Percentiles rank a stretch among this genome's conserved stretches.
Conservation (phyloP, 805 yeast genomes). For the Cyberlindnera veronae region DNA sequence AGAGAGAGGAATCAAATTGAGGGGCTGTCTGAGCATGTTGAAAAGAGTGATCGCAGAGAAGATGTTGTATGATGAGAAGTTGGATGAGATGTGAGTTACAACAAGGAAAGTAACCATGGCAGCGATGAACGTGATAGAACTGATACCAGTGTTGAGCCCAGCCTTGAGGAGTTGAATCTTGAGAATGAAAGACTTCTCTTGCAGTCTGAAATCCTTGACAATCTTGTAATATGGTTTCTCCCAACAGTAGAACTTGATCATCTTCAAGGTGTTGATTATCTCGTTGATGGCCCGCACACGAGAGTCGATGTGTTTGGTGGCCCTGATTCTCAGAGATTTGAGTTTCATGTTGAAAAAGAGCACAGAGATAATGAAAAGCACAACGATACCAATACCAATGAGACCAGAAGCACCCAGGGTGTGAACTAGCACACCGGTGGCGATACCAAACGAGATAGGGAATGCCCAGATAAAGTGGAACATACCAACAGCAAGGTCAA, state of each 20-base stretch:
- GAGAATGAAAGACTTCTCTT: constrained; percentile 61
- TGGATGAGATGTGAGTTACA: constrained; percentile 42
- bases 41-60: constrained; percentile 72
- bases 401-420: constrained; percentile 73
- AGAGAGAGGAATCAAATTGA: constrained; percentile 65
- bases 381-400: constrained; percentile 60
- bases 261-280: constrained; percentile 69
- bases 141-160: constrained; percentile 58
- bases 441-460: constrained; percentile 60
- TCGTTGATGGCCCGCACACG: constrained; percentile 79
- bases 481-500: constrained; percentile 72
- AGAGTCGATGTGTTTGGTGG: constrained; percentile 64
- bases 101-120: constrained; percentile 66
- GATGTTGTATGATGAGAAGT: constrained; percentile 53
- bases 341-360: constrained; percentile 47
- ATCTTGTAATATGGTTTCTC: constrained; percentile 69
- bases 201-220: constrained; percentile 50
- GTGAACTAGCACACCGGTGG: constrained; percentile 58
- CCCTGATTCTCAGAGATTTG: constrained; percentile 51
- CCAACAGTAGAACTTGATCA: constrained; percentile 90
- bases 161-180: constrained; percentile 66
- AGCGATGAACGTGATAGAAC: constrained; percentile 50
- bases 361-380: constrained; percentile 39
- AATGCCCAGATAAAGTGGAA: constrained; percentile 62
- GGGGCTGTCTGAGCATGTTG: constrained; percentile 55